These are phyloP conservation scores for Antitrichia curtipendula DNA, from an alignment of 225 moss, liverwort and hornwort species.

Conservation along the genomic window DNA sequence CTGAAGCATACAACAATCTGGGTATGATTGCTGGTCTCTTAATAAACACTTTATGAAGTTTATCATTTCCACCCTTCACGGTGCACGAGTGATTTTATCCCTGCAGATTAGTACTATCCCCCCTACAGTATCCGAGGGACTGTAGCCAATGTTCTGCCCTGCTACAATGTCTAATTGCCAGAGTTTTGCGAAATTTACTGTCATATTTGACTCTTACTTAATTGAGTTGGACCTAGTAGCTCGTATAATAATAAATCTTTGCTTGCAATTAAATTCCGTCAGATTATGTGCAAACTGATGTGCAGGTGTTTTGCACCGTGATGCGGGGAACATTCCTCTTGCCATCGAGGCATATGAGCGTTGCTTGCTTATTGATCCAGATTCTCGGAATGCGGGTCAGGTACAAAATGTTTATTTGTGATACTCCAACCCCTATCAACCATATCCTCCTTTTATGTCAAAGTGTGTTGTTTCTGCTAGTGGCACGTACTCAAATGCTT, in stretches of 20 bases:
- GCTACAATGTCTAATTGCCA: background rate
- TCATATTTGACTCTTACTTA: background rate
- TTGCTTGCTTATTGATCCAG: conserved; percentile 90
- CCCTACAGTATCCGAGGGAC: background rate
- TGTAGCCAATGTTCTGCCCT: background rate
- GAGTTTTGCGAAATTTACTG: background rate
- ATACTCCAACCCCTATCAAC: background rate
- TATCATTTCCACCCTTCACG: background rate
- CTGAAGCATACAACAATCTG: conserved; percentile 96
- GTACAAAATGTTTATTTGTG: background rate
- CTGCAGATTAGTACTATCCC: background rate
- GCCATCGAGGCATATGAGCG: conserved; percentile 96
- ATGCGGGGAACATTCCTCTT: conserved; percentile 89
- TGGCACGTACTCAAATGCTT: background rate
- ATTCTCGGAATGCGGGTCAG: conserved; percentile 99
- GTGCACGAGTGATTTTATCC: background rate
- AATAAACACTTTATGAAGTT: background rate
- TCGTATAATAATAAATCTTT: background rate
- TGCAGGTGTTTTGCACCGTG: conserved; percentile 96
- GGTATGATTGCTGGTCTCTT: conserved; percentile 25
- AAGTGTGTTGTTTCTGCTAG: background rate
- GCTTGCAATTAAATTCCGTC: background rate
- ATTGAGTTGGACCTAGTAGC: background rate
- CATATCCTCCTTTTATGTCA: background rate
- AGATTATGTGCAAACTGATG: background rate